A percentile compares a stretch with the other conserved stretches of the same genome.
phyloP scores from a whole-genome alignment of 371 early-diverging fungal genomes.

The Entomophthora muscae region DNA sequence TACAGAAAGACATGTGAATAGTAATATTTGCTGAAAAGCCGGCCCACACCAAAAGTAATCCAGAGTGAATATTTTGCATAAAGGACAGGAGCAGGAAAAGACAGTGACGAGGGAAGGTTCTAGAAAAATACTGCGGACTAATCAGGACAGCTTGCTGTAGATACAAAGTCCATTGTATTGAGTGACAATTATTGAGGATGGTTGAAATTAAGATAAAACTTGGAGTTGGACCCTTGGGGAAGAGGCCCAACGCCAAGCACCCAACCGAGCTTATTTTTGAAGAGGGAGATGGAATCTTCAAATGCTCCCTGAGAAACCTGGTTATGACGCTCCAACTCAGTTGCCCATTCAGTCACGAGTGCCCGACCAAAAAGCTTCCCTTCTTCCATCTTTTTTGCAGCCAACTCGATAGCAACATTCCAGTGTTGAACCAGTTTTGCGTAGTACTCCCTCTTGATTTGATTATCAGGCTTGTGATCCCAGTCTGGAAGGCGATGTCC shows the following conservation, averaged over 20 bases:
- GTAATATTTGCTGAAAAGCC: too few relatives aligned
- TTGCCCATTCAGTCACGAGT: conserved; percentile 66
- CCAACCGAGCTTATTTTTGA: conserved; percentile 43
- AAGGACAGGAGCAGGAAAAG: too few relatives aligned
- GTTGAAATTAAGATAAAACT: not conserved
- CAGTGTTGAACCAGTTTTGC: conserved; percentile 53
- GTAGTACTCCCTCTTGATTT: conserved; percentile 40
- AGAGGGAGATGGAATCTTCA: conserved; percentile 41
- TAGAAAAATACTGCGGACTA: too few relatives aligned
- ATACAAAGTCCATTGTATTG: too few relatives aligned
- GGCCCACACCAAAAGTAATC: too few relatives aligned
- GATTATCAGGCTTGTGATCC: conserved; percentile 52
- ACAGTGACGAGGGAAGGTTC: too few relatives aligned
- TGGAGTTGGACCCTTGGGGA: not conserved
- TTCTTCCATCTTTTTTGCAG: conserved; percentile 47
- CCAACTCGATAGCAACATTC: conserved; percentile 50
- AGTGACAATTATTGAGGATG: not conserved
- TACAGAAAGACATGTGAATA: too few relatives aligned
- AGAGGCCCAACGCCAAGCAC: conserved; percentile 25
- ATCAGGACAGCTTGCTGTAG: too few relatives aligned
- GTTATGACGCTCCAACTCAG: conserved; percentile 40
- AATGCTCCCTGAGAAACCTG: conserved; percentile 24
- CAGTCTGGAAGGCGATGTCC: conserved; percentile 68
- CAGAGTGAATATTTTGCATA: too few relatives aligned
- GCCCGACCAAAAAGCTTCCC: conserved; percentile 55